Evolutionary conservation across 2,329 filamentous ascomycete genomes (phyloP).

Genomic region (Nannizziopsis barbatae): DNA sequence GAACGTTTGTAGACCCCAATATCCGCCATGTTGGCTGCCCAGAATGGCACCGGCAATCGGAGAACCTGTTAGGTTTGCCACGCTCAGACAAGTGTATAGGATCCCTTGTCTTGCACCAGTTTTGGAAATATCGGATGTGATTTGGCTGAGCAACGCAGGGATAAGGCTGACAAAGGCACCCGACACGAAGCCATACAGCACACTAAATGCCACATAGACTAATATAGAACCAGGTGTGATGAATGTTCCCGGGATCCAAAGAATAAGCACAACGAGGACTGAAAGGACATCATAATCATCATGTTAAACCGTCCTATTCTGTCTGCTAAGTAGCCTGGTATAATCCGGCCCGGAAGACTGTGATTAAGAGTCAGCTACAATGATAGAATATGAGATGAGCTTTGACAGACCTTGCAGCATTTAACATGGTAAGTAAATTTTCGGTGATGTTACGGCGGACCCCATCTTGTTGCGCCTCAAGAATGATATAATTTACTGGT

Average conservation of each 20-base stretch:
- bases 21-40: constrained; percentile 34
- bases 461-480: constrained; percentile 17
- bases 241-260: constrained; percentile 45
- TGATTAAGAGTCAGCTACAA: background rate
- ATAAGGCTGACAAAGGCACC: constrained; percentile 55
- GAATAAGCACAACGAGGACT: constrained; percentile 39
- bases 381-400: background rate
- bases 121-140: constrained; percentile 52
- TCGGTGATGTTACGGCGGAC: constrained; percentile 19
- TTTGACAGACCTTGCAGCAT: constrained; percentile 18
- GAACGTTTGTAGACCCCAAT: constrained; percentile 54
- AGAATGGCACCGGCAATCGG: constrained; percentile 55
- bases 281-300: constrained; percentile 43
- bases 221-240: constrained; percentile 41
- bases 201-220: constrained; percentile 46
- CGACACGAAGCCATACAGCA: constrained; percentile 58
- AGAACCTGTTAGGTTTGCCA: constrained; percentile 55
- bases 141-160: constrained; percentile 57
- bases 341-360: constrained; percentile 45
- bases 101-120: constrained; percentile 59
- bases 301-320: constrained; percentile 45
- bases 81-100: constrained; percentile 49
- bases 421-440: constrained; percentile 22
- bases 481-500: constrained; percentile 16
- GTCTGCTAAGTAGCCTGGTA: constrained; percentile 46